Evolutionary conservation across 352 stramenopile species (phyloP), one percentile per base, ranked within the genome.

Genomic region (Phytopythium aichiense): DNA sequence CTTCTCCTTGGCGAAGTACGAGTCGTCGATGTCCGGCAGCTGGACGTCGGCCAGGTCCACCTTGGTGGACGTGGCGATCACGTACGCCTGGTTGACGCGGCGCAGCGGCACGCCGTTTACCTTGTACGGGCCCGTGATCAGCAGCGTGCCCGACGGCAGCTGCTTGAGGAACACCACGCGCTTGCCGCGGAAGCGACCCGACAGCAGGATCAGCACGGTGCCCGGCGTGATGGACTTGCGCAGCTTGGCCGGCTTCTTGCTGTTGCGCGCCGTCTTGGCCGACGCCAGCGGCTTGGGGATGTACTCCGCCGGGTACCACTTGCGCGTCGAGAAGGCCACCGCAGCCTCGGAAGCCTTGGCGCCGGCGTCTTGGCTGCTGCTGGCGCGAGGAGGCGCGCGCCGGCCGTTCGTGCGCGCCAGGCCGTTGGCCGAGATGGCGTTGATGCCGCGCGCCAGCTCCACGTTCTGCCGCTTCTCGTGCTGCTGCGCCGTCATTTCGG

Each of bases 91-190:
- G 81, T 99, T 99, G 35, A 99, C 94, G 64, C 97, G 93, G 64
- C 96, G 88, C 57, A 99, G 80, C 37, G 96, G 97, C 35, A 99
- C 96, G 69, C 96, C 96, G 82, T 99, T 99, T 61, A 99, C 87
- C 81, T 97, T 96, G 88, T 98, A 99, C 25, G 97, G 97, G 57
- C 96, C 97, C 40, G 93, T 97, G 46, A 99, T 92, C 31, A 99
- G 79, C 22, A 99, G 76, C 52, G 98, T 88, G 67, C 97, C 97
- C 42, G 94, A 99, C 60, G 90, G 81, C 46, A 99, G 84, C 60
- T 96, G 81, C 83, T 99, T 99, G 28, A 99, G 84, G 81, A 98
- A 99, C 33, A 99, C 96, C n/a, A 99, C 96, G 66, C 97, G 92
- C 91, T 99, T 99, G 83, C 97, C 97, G 74, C 94, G 89, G 87